A percentile compares a stretch with the other conserved stretches of the same genome.
These are phyloP conservation scores for Plasmodium knowlesi DNA, from an alignment of 169 alveolate species.

Conservation along the genomic window DNA sequence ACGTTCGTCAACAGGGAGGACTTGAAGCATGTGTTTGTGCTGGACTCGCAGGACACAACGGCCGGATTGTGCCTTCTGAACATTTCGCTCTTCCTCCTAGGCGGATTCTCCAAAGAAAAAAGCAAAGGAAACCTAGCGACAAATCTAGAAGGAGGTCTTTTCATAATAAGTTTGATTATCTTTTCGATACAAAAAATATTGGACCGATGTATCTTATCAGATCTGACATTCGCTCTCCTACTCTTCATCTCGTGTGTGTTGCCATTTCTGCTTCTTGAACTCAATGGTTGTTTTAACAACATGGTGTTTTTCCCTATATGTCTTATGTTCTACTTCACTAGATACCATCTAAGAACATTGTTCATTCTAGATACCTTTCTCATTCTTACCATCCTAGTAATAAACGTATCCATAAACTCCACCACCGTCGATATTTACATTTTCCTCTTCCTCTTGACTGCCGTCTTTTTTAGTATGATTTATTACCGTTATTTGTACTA, in stretches of 20 bases:
- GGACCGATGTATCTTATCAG: slow-evolving; percentile 5
- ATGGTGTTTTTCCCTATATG: slow-evolving; percentile 29
- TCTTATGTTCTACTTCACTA: slow-evolving; percentile 36
- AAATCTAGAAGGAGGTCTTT: slow-evolving; percentile 48
- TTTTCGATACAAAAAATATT: slow-evolving; percentile 27
- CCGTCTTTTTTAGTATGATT: slow-evolving; percentile 25
- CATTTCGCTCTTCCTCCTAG: slow-evolving; percentile 32
- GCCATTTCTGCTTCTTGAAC: slow-evolving; percentile 37
- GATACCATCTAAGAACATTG: slow-evolving; percentile 46
- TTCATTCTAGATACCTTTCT: slow-evolving; percentile 14
- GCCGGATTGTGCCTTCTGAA: slow-evolving; percentile 58
- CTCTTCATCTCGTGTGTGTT: slow-evolving; percentile 31
- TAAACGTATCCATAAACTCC: slow-evolving; percentile 27
- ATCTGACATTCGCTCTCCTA: slow-evolving; percentile 24
- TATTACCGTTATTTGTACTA: slow-evolving; percentile 57
- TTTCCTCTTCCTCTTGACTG: neutral
- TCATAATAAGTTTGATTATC: slow-evolving; percentile 58
- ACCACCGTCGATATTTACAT: slow-evolving; percentile 23
- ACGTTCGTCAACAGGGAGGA: slow-evolving; percentile 27
- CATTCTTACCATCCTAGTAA: slow-evolving; percentile 10
- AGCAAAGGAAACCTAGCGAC: slow-evolving; percentile 28
- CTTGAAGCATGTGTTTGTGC: slow-evolving; percentile 33
- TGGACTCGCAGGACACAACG: slow-evolving; percentile 24
- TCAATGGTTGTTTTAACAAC: slow-evolving; percentile 56
- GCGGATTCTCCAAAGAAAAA: slow-evolving; percentile 32